A percentile compares a stretch with the other conserved stretches of the same genome.
phyloP scores from a whole-genome alignment of 2,329 filamentous ascomycete genomes.

The Penicillium sp. region DNA sequence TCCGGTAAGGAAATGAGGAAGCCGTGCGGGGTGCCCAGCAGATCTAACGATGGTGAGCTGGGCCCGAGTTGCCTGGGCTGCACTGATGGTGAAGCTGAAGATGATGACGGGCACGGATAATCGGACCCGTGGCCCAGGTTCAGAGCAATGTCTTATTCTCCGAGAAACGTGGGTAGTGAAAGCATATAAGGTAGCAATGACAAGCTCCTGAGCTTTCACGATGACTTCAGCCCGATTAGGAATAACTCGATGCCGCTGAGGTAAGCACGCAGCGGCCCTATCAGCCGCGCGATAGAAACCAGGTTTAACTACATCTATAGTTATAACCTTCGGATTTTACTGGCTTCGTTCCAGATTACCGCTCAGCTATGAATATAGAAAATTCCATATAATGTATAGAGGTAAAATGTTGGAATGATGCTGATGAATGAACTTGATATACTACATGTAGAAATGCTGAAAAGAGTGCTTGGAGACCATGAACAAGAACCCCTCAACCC shows the following conservation, averaged over 20 bases:
- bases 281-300: conserved; percentile 10
- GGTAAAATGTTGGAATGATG: not conserved
- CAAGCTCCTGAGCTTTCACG: not conserved
- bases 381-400: not conserved
- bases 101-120: conserved; percentile 7
- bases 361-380: not conserved
- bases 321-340: not conserved
- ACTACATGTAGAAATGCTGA: conserved; percentile 20
- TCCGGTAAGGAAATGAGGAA: conserved; percentile 7
- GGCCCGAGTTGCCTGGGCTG: conserved; percentile 14
- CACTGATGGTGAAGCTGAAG: conserved; percentile 20
- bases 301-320: not conserved
- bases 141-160: conserved; percentile 4
- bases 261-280: conserved; percentile 8
- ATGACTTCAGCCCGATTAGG: conserved; percentile 17
- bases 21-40: conserved; percentile 14
- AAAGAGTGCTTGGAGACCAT: conserved; percentile 15
- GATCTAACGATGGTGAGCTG: conserved; percentile 17
- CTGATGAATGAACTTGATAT: conserved; percentile 11
- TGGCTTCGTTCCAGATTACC: too few relatives aligned
- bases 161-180: conserved; percentile 1
- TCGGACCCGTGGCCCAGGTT: not conserved
- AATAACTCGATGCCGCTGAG: conserved; percentile 12
- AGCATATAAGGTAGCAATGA: not conserved
- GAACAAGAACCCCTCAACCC: conserved; percentile 9